Evolutionary conservation across 352 stramenopile species (phyloP).

Genomic region (Thalassiosira livingstoniorum): DNA sequence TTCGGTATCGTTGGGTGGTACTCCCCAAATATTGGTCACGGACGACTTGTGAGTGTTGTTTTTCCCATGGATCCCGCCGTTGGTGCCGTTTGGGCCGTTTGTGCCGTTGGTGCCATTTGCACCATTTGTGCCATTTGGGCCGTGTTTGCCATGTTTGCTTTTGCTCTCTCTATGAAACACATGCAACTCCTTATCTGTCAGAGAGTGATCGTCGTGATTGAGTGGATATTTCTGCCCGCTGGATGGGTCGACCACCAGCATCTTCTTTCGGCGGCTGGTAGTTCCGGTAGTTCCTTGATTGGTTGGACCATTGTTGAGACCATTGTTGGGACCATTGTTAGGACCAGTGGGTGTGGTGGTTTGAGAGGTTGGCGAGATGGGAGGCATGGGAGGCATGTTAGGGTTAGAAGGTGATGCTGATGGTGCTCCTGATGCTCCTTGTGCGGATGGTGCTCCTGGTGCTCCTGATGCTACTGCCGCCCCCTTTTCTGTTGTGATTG

Average conservation of each 20-base stretch:
- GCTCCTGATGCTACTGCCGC: too few species aligned
- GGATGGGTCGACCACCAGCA: conserved; percentile 47
- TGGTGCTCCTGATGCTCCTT: too few species aligned
- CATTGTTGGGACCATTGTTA: conserved; percentile 2
- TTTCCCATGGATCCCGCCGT: neutral
- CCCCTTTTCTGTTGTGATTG: too few species aligned
- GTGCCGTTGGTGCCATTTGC: neutral
- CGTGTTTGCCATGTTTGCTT: neutral
- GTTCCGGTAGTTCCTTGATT: neutral
- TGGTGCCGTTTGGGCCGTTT: neutral
- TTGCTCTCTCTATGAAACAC: conserved; percentile 34
- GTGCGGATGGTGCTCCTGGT: too few species aligned
- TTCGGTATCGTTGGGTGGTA: conserved; percentile 10
- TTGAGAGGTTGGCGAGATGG: too few species aligned
- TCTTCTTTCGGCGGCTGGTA: conserved; percentile 31
- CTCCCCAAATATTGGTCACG: too few species aligned
- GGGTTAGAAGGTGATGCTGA: too few species aligned
- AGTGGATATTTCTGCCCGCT: conserved; percentile 40
- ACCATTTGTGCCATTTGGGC: neutral
- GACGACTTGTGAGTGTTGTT: too few species aligned
- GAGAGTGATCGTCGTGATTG: conserved; percentile 45
- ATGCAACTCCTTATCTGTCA: conserved; percentile 52
- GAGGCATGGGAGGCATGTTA: too few species aligned
- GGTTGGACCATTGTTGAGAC: neutral
- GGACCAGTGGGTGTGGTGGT: too few species aligned